Evolutionary conservation across 1,284 basidiomycete species (phyloP).

Genomic region (Papiliotrema laurentii): DNA sequence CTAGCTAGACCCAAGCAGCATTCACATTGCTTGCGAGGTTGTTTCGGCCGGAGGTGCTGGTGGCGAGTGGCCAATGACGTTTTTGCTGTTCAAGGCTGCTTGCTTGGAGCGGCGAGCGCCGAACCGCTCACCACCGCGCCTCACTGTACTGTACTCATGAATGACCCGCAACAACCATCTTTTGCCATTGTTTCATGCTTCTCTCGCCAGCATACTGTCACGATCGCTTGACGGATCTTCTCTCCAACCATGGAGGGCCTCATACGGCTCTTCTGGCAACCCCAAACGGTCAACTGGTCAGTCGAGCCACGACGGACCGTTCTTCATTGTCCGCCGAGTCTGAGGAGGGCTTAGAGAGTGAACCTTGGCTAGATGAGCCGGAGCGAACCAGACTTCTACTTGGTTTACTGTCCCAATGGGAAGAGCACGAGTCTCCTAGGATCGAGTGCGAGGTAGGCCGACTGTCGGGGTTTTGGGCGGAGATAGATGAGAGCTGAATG

Average conservation of each 20-base stretch:
- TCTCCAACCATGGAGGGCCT: constrained; percentile 6
- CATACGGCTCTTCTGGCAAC: constrained; percentile 25
- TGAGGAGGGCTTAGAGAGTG: constrained; percentile 13
- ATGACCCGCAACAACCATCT: no score
- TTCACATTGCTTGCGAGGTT: no score
- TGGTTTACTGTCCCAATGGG: constrained; percentile 35
- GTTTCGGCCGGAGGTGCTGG: no score
- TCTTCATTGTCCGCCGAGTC: constrained; percentile 9
- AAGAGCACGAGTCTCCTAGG: constrained; percentile 29
- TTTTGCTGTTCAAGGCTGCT: no score
- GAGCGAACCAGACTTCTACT: constrained; percentile 33
- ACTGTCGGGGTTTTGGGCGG: not conserved
- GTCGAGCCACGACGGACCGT: constrained; percentile 6
- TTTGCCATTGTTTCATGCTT: no score
- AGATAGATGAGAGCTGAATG: not conserved
- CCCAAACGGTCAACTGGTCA: constrained; percentile 16
- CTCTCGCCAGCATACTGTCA: constrained; percentile 1
- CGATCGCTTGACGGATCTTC: not conserved
- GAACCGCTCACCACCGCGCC: no score
- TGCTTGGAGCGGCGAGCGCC: no score
- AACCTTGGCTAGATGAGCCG: constrained; percentile 34
- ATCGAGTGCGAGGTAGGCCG: constrained; percentile 37
- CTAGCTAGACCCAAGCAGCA: no score
- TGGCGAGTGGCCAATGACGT: no score
- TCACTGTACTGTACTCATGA: no score